Base-by-base conservation (phyloP, 305 asterid genomes). In the Caryopteris hybrid region DNA sequence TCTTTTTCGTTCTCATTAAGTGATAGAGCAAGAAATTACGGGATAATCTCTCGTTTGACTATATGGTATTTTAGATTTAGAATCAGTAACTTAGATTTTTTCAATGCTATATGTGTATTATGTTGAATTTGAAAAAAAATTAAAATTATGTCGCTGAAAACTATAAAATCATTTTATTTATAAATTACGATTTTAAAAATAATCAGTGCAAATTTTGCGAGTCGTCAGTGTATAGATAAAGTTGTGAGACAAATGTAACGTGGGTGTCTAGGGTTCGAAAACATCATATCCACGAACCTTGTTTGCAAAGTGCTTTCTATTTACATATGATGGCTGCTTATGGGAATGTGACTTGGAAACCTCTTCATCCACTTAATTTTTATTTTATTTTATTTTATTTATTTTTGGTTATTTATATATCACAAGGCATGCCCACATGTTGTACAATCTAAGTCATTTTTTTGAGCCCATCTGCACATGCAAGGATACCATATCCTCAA, bases 401-500 rank as follows among this genome's bases (percentile, higher is more conserved):
- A 47, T 68, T 22, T 21, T 20, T 47, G 68, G 14, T 25, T 50
- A 22, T 69, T 57, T 64, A 76, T 56, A 18, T 61, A 17, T 46
- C 47, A 46, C 36, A 22, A 42, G 34, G 54, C 48, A 36, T 54
- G 55, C 56, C 31, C 56, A 70, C 74, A 62, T 48, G 72, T 11
- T 31, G 64, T 67, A 31, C 51, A 43, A 61, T 55, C 12, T n/a
- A 45, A 16, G 75, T 67, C 76, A 42, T 50, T 62, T 67, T 74
- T 6, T 66, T 51, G 70, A 51, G 80, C 64, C 81, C 79, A 61
- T 74, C 20, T 68, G 76, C 85, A 77, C 85, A 80, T 80, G 85
- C 74, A 57, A 43, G 56, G 71, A 23, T 39, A 12, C 18, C 39
- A 56, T 25, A 45, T 11, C 58, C 57, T 61, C 78, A 65, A 77